Evolutionary conservation across 345 rosid genomes (phyloP).

Genomic region (Boechera retrofracta): DNA sequence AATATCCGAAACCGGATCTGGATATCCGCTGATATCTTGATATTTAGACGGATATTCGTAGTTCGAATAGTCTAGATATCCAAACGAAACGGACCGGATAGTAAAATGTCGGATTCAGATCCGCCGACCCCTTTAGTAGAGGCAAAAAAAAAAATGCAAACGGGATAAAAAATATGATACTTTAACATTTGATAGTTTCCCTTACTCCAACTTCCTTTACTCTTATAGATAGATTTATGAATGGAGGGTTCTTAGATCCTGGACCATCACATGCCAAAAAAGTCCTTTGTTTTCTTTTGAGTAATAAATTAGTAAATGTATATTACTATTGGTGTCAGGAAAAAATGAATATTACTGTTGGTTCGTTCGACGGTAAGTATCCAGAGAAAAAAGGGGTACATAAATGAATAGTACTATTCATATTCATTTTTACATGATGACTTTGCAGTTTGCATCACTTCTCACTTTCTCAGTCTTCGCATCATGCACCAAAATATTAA

Average conservation of each 20-base stretch:
- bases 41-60: too few relatives aligned
- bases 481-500: too few relatives aligned
- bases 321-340: constrained; percentile 1
- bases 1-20: too few relatives aligned
- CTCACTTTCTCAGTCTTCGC: not conserved
- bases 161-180: not conserved
- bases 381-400: not conserved
- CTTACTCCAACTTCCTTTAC: not conserved
- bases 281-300: constrained; percentile 8
- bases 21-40: too few relatives aligned
- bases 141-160: not conserved
- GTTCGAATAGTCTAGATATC: too few relatives aligned
- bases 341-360: constrained; percentile 13
- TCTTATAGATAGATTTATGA: not conserved
- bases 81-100: too few relatives aligned
- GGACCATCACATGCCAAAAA: constrained; percentile 20
- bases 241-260: not conserved
- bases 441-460: constrained; percentile 6
- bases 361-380: constrained; percentile 9
- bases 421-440: constrained; percentile 12
- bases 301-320: not conserved
- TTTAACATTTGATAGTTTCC: not conserved
- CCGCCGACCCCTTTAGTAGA: not conserved
- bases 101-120: too few relatives aligned
- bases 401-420: not conserved